Evolutionary conservation across 140 eudicot genomes (phyloP).

Genomic region (Flaveria floridana): DNA sequence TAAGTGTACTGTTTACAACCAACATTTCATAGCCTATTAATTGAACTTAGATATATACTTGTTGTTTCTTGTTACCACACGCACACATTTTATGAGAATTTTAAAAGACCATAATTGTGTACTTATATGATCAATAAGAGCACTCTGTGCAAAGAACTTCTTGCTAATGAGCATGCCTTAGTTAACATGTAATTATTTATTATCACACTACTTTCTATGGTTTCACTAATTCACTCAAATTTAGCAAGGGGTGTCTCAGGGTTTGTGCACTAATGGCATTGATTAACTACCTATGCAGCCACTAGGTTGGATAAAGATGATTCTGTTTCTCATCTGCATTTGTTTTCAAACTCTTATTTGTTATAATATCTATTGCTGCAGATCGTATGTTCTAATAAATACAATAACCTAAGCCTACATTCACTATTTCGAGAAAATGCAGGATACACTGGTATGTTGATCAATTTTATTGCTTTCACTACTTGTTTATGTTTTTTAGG

Average conservation of each 20-base stretch:
- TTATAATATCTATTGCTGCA: not conserved
- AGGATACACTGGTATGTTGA: conserved; percentile 77
- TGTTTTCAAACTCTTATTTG: not conserved
- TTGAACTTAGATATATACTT: not conserved
- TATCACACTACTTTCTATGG: not conserved
- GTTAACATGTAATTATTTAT: not conserved
- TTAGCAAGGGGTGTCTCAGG: not conserved
- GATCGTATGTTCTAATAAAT: not conserved
- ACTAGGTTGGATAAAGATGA: too few relatives aligned
- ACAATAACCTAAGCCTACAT: not conserved
- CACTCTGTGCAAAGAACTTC: conserved; percentile 2
- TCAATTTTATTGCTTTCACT: conserved; percentile 5
- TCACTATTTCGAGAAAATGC: conserved; percentile 61
- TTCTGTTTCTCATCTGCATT: conserved; percentile 29
- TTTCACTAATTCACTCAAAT: not conserved
- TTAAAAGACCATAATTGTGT: not conserved
- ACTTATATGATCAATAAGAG: not conserved
- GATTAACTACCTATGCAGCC: too few relatives aligned
- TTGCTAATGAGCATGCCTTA: not conserved
- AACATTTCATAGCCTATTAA: not conserved
- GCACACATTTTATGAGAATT: not conserved
- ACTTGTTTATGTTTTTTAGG: not conserved
- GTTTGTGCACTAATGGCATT: not conserved
- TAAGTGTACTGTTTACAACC: not conserved
- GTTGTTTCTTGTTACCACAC: conserved; percentile 2